Evolutionary conservation across 139 green algal genomes (phyloP).

Genomic region (Coelastrella sp.): DNA sequence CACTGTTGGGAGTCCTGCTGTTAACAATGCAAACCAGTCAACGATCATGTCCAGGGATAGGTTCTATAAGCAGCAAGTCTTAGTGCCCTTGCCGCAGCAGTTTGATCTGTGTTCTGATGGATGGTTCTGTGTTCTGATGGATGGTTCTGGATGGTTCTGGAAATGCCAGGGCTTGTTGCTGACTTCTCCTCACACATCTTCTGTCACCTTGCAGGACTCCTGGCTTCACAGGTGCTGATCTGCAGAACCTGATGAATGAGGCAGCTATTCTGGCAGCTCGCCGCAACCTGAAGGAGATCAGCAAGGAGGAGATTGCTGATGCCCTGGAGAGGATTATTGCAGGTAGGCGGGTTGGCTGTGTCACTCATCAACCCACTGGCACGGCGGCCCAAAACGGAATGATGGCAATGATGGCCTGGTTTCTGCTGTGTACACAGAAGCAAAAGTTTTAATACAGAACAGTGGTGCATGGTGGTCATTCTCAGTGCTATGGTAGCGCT

Average conservation of each 20-base stretch:
- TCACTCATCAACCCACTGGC: background rate
- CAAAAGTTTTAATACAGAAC: too few relatives aligned
- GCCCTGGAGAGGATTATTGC: slow-evolving; percentile 98
- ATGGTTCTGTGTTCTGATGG: background rate
- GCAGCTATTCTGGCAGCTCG: slow-evolving; percentile 97
- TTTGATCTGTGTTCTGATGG: background rate
- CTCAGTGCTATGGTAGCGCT: too few relatives aligned
- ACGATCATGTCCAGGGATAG: too few relatives aligned
- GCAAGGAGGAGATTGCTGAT: slow-evolving; percentile 99
- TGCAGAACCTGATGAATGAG: slow-evolving; percentile 99
- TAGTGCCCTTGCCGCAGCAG: too few relatives aligned
- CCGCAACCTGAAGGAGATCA: slow-evolving; percentile 96
- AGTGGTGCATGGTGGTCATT: too few relatives aligned
- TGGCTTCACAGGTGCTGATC: slow-evolving; percentile 95
- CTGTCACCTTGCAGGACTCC: slow-evolving; percentile 76
- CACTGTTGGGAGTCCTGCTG: too few relatives aligned
- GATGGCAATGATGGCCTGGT: background rate
- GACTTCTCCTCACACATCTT: background rate
- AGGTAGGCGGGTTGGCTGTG: background rate
- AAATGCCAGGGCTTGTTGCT: background rate
- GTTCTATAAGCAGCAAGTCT: too few relatives aligned
- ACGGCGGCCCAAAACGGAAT: background rate
- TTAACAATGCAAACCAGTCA: too few relatives aligned
- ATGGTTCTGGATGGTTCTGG: too few relatives aligned
- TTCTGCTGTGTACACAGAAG: background rate